Evolutionary conservation across 1,284 basidiomycete species (phyloP).

Genomic region (Moesziomyces sp.): DNA sequence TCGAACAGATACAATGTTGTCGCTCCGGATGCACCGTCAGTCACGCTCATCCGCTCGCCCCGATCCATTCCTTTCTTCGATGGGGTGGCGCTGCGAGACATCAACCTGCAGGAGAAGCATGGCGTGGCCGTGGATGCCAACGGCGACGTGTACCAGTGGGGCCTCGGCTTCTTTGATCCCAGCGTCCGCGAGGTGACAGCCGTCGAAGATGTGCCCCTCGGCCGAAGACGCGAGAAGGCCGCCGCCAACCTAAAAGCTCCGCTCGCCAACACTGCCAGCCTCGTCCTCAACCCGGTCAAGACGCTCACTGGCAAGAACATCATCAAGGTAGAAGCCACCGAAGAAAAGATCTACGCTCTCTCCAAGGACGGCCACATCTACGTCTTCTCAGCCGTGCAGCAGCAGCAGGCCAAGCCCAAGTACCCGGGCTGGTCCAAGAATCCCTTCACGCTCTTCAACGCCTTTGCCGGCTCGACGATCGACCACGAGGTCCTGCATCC

Average conservation of each 20-base stretch:
- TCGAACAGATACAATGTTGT: slow-evolving; percentile 63
- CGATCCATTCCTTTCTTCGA: slow-evolving; percentile 61
- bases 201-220: slow-evolving; percentile 55
- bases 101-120: slow-evolving; percentile 60
- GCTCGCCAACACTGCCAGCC: slow-evolving; percentile 25
- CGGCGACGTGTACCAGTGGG: slow-evolving; percentile 74
- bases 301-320: slow-evolving; percentile 64
- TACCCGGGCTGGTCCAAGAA: slow-evolving; percentile 46
- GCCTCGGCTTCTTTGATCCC: slow-evolving; percentile 65
- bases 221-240: slow-evolving; percentile 43
- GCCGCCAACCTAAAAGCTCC: slow-evolving; percentile 48
- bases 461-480: slow-evolving; percentile 38
- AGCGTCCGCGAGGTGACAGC: slow-evolving; percentile 35
- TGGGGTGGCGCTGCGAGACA: slow-evolving; percentile 62
- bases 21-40: slow-evolving; percentile 51
- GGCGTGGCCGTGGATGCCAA: slow-evolving; percentile 69
- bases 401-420: slow-evolving; percentile 39
- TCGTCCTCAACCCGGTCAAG: slow-evolving; percentile 46
- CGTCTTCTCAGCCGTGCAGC: slow-evolving; percentile 54
- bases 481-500: slow-evolving; percentile 51
- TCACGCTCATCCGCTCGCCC: slow-evolving; percentile 52
- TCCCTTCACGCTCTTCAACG: slow-evolving; percentile 52
- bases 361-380: slow-evolving; percentile 62
- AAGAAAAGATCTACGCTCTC: slow-evolving; percentile 62
- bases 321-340: slow-evolving; percentile 57